Base-by-base conservation (phyloP, 768 basidiomycete genomes). In the Tricholomella constricta region DNA sequence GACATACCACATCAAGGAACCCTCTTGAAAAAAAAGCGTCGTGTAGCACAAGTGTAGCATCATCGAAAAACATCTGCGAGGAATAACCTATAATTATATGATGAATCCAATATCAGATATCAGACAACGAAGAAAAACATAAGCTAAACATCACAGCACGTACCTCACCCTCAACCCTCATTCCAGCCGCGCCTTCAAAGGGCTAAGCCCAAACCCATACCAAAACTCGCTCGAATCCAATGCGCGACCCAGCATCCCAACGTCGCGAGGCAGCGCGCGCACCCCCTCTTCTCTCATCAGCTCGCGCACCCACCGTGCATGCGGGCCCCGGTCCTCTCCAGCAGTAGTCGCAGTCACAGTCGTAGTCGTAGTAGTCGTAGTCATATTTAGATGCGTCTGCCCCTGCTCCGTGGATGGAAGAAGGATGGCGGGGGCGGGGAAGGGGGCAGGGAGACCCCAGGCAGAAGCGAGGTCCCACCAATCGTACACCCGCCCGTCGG, bases 401-500 rank as follows among this genome's bases (percentile, higher is more conserved):
- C 10, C 2, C 23, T 4, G 10, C 6, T 4, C 3, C 8, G 36
- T 31, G 14, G 35, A 49, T 8, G 15, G 38, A 11, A 8, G 7
- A 3, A 6, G 20, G 38, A 11, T n/a, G 19, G 6, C 38, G 10
- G 4, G 35, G 29, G 35, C 32, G n/a, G 12, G 6, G 20, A 34
- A 9, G 7, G 20, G 19, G 10, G 7, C 6, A 27, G 15, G 29
- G 22, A 7, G 40, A 53, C 77, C 80, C 83, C 83, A 85, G 3
- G 79, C 77, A 6, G 77, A 77, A 1, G 79, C 81, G 4, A 85
- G 69, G 58, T 85, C 82, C 83, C 83, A 86, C 84, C 84, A 86
- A 63, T 87, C 85, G 60, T 85, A 83, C 34, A 83, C 76, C 6
- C 80, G 75, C 17, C 71, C 71, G 55, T 84, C 81, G 2, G 78